Conservation (phyloP, 306 rosid genomes). For the Cucurbita maxima region DNA sequence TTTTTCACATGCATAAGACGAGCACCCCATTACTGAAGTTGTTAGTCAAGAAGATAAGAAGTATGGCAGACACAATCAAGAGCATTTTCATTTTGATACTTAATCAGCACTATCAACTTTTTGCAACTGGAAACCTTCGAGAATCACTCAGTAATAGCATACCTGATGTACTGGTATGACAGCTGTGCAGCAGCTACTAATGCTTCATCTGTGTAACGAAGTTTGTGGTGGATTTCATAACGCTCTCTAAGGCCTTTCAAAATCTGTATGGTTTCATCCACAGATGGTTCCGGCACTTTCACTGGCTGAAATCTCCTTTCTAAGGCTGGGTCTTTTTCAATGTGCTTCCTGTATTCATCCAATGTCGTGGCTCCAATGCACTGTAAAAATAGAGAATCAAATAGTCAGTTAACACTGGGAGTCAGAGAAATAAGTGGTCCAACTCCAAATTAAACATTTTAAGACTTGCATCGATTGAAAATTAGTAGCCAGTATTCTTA, state of each 20-base stretch:
- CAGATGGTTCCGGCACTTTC: constrained; percentile 88
- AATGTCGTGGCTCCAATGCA: constrained; percentile 96
- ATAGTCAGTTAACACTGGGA: not conserved
- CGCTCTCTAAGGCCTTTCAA: constrained; percentile 86
- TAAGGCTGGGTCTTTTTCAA: constrained; percentile 90
- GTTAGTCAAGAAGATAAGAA: not conserved
- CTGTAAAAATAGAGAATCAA: constrained; percentile 27
- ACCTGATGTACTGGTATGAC: constrained; percentile 93
- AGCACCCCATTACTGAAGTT: not conserved
- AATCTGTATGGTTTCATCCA: constrained; percentile 75
- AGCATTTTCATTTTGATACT: not conserved
- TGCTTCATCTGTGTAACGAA: constrained; percentile 85
- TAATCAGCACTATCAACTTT: not conserved
- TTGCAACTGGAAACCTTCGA: not conserved
- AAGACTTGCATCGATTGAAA: not conserved
- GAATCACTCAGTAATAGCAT: not conserved
- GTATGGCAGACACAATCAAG: not conserved
- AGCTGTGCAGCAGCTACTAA: constrained; percentile 79
- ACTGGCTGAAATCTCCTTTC: constrained; percentile 95
- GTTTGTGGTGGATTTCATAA: constrained; percentile 93
- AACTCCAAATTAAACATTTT: not conserved
- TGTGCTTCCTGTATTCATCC: constrained; percentile 92
- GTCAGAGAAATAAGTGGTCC: not conserved
- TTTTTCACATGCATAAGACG: not conserved
- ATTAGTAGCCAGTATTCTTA: not conserved